These are phyloP conservation scores for Aspergillus neoniger DNA, from an alignment of 2,329 filamentous ascomycete genomes.

Conservation along the genomic window DNA sequence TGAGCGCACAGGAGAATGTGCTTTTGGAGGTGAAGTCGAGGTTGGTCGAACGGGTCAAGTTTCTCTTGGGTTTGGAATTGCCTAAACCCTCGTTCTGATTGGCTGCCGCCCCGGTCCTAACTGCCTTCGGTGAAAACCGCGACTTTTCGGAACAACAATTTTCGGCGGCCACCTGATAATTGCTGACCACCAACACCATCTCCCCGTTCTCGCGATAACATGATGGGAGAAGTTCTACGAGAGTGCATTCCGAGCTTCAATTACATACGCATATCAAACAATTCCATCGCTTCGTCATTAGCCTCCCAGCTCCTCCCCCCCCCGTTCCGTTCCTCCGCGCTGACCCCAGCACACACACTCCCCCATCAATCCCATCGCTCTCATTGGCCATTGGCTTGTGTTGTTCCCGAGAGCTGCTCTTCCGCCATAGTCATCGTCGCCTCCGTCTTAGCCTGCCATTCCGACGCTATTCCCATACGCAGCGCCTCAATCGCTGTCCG, in stretches of 20 bases:
- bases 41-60: slow-evolving; percentile 38
- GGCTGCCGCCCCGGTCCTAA: slow-evolving; percentile 29
- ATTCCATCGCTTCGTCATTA: too few relatives aligned
- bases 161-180: slow-evolving; percentile 13
- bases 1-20: slow-evolving; percentile 35
- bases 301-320: too few relatives aligned
- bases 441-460: slow-evolving; percentile 26
- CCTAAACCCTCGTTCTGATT: slow-evolving; percentile 43
- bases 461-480: slow-evolving; percentile 37
- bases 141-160: slow-evolving; percentile 36
- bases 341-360: neutral
- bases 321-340: neutral
- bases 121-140: slow-evolving; percentile 42
- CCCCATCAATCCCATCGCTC: slow-evolving; percentile 1
- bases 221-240: neutral
- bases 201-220: neutral
- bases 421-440: slow-evolving; percentile 5
- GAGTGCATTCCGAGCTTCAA: neutral
- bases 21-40: slow-evolving; percentile 38
- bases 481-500: slow-evolving; percentile 43
- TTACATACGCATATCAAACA: too few relatives aligned
- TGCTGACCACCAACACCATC: neutral
- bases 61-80: slow-evolving; percentile 39
- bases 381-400: slow-evolving; percentile 6
- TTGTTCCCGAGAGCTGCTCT: neutral